Evolutionary conservation across 192 early-diverging fungal species (phyloP).

Genomic region (Glomus cerebriforme): DNA sequence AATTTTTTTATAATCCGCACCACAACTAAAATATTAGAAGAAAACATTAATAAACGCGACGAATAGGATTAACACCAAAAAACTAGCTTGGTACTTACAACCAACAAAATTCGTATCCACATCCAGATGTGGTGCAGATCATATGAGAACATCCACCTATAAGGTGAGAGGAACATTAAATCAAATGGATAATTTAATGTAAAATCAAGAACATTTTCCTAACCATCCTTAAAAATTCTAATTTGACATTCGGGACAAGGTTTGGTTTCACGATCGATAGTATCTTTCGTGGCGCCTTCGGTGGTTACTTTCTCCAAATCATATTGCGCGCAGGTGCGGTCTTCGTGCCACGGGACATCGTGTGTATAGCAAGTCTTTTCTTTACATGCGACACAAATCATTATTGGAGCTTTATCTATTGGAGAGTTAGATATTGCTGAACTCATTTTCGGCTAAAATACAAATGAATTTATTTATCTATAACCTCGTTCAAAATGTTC

Average conservation of each 20-base stretch:
- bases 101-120: slow-evolving; percentile 28
- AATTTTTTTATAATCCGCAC: slow-evolving; percentile 2
- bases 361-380: slow-evolving; percentile 2
- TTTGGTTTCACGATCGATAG: background rate
- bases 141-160: slow-evolving; percentile 24
- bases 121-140: background rate
- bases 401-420: slow-evolving; percentile 12
- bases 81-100: background rate
- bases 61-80: background rate
- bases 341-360: slow-evolving; percentile 1
- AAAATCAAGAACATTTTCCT: background rate
- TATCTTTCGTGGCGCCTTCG: background rate
- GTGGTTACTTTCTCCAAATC: background rate
- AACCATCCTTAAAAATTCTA: slow-evolving; percentile 14
- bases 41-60: background rate
- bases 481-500: slow-evolving; percentile 6
- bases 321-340: background rate
- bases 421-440: background rate
- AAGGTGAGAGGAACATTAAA: background rate
- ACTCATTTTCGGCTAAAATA: background rate
- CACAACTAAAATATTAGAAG: background rate
- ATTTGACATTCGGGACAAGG: slow-evolving; percentile 11
- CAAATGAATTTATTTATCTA: background rate
- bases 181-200: background rate
- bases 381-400: slow-evolving; percentile 8